phyloP scores from a whole-genome alignment of 1,139 yeast species.

The Suzukiozyma palmioleophila region DNA sequence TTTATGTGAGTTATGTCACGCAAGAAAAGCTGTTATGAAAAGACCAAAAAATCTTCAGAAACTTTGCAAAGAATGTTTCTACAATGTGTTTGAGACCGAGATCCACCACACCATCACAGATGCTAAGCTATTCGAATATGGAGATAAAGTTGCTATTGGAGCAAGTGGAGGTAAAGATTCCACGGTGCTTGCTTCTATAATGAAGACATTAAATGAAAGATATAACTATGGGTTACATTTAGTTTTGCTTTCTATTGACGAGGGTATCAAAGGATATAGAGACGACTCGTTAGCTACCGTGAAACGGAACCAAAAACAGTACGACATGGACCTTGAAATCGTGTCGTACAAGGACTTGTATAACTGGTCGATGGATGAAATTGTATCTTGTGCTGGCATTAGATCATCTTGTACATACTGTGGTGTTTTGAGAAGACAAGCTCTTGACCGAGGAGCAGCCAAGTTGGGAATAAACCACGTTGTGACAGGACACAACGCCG shows the following conservation, averaged over 20 bases:
- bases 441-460: conserved; percentile 94
- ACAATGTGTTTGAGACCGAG: conserved; percentile 87
- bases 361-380: conserved; percentile 96
- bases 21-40: conserved; percentile 79
- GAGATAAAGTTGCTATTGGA: conserved; percentile 92
- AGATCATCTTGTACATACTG: conserved; percentile 96
- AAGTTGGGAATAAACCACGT: conserved; percentile 82
- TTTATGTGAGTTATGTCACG: conserved; percentile 82
- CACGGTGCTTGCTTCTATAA: conserved; percentile 84
- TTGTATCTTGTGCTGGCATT: conserved; percentile 91
- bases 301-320: conserved; percentile 84
- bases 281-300: conserved; percentile 98
- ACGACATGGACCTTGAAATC: conserved; percentile 82
- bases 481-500: conserved; percentile 98
- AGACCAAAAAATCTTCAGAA: conserved; percentile 91
- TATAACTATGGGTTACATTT: conserved; percentile 81
- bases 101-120: conserved; percentile 83
- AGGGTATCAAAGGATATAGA: conserved; percentile 94
- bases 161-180: conserved; percentile 99
- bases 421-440: conserved; percentile 95
- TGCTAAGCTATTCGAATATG: conserved; percentile 65
- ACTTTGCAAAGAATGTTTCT: conserved; percentile 91
- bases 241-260: conserved; percentile 85
- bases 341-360: conserved; percentile 87
- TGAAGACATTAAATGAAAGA: conserved; percentile 84